These are phyloP conservation scores for Aurantiochytrium sp. DNA, from an alignment of 108 stramenopile species.

Conservation along the genomic window DNA sequence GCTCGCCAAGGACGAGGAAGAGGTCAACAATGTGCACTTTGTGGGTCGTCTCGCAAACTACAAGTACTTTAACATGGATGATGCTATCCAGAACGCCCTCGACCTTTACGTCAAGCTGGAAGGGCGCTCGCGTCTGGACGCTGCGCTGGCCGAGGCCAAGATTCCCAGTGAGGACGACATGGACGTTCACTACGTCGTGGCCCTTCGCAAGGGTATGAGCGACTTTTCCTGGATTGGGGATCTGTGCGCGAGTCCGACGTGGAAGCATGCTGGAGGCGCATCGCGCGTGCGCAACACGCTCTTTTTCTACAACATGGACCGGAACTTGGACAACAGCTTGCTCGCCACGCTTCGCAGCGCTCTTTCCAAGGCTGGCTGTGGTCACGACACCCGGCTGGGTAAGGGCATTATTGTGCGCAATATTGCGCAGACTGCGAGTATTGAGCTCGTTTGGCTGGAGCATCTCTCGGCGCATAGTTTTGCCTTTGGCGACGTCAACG, in stretches of 20 bases:
- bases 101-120: slow-evolving; percentile 52
- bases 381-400: not conserved
- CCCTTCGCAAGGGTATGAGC: not conserved
- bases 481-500: not conserved
- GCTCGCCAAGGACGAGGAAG: slow-evolving; percentile 50
- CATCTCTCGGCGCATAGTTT: not conserved
- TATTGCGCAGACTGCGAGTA: not conserved
- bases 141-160: not conserved
- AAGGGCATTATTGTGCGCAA: not conserved
- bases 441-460: not conserved
- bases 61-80: slow-evolving; percentile 82
- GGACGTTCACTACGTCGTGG: not conserved
- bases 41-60: slow-evolving; percentile 75
- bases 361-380: not conserved
- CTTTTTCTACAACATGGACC: not conserved
- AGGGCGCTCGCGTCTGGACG: not conserved
- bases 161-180: not conserved
- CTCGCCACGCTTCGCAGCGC: not conserved
- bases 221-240: not conserved
- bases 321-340: not conserved
- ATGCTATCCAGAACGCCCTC: slow-evolving; percentile 70
- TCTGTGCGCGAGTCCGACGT: not conserved
- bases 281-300: not conserved
- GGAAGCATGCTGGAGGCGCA: not conserved
- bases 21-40: slow-evolving; percentile 50